Evolutionary conservation across 2,329 filamentous ascomycete genomes (phyloP).

Genomic region (Orbilia quercus): DNA sequence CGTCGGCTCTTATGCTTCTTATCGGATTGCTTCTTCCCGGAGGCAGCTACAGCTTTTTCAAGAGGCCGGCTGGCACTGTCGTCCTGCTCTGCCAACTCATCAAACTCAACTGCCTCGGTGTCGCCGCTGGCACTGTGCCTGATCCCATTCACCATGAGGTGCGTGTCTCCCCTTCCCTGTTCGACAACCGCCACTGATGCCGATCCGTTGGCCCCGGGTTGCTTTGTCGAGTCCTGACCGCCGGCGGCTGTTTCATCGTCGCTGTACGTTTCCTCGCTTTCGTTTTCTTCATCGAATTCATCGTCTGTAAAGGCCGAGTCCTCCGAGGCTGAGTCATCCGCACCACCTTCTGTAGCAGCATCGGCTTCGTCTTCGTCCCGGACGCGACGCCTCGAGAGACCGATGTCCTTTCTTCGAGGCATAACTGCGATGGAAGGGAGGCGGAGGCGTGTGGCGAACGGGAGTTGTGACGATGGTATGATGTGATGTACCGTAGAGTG

Average conservation of each 20-base stretch:
- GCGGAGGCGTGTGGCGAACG: slow-evolving; percentile 52
- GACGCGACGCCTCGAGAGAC: slow-evolving; percentile 75
- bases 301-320: slow-evolving; percentile 74
- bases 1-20: slow-evolving; percentile 61
- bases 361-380: slow-evolving; percentile 78
- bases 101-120: slow-evolving; percentile 66
- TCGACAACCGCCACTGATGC: slow-evolving; percentile 62
- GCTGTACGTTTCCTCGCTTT: slow-evolving; percentile 69
- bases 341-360: slow-evolving; percentile 67
- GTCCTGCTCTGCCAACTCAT: slow-evolving; percentile 62
- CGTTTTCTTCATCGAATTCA: slow-evolving; percentile 68
- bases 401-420: slow-evolving; percentile 72
- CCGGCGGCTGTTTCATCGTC: slow-evolving; percentile 61
- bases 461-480: slow-evolving; percentile 32
- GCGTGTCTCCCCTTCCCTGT: slow-evolving; percentile 68
- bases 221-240: slow-evolving; percentile 61
- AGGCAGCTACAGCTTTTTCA: slow-evolving; percentile 17
- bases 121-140: slow-evolving; percentile 64
- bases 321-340: slow-evolving; percentile 75
- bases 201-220: slow-evolving; percentile 60
- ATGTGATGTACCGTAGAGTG: slow-evolving; percentile 14
- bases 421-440: slow-evolving; percentile 65
- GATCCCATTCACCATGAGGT: slow-evolving; percentile 71
- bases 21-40: slow-evolving; percentile 33
- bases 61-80: slow-evolving; percentile 20